phyloP scores from a whole-genome alignment of 208 protist species.

The Leishmania guyanensis region DNA sequence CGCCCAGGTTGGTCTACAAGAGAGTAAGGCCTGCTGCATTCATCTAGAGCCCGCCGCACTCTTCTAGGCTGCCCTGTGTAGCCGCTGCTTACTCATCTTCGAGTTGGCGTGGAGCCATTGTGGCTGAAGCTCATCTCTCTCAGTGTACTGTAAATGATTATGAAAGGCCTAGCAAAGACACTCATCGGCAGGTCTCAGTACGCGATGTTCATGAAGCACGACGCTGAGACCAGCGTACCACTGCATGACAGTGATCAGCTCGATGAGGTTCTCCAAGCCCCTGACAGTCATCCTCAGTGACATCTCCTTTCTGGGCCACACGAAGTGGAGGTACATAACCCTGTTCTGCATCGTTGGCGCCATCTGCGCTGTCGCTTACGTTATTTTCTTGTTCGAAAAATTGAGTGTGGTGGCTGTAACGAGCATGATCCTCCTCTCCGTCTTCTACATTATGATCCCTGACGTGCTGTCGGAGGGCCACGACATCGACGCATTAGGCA shows the following conservation, averaged over 20 bases:
- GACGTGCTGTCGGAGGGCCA: conserved; percentile 54
- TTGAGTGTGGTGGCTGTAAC: conserved; percentile 27
- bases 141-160: conserved; percentile 37
- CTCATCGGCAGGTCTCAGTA: conserved; percentile 30
- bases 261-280: conserved; percentile 53
- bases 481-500: conserved; percentile 47
- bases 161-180: conserved; percentile 34
- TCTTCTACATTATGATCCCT: conserved; percentile 41
- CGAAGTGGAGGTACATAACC: conserved; percentile 51
- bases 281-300: conserved; percentile 43
- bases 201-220: conserved; percentile 47
- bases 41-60: conserved; percentile 28
- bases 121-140: conserved; percentile 32
- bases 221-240: conserved; percentile 29
- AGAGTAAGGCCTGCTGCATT: conserved; percentile 14
- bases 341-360: conserved; percentile 31
- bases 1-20: neutral
- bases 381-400: conserved; percentile 28
- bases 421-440: conserved; percentile 38
- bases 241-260: conserved; percentile 31
- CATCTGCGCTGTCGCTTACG: conserved; percentile 35
- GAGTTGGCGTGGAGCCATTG: conserved; percentile 32
- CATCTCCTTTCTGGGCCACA: conserved; percentile 43
- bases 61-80: conserved; percentile 25
- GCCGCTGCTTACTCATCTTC: conserved; percentile 26